Percentiles rank a stretch among this genome's conserved stretches.
Conservation (phyloP, 768 basidiomycete species). For the Trametes maxima region DNA sequence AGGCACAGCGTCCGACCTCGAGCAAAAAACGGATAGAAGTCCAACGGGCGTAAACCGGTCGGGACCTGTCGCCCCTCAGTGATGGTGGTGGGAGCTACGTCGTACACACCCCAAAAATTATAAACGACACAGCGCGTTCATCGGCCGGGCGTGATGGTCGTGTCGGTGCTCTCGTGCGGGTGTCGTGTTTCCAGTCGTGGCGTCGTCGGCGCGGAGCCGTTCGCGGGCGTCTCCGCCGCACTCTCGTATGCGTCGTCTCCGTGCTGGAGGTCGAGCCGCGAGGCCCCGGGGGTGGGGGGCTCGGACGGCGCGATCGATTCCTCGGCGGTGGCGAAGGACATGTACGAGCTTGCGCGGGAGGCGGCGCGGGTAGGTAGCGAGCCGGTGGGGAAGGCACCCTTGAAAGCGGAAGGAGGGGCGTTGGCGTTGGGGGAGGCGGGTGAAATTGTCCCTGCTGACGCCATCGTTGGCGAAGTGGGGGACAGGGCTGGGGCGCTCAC, state of each 20-base stretch:
- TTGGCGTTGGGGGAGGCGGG: slow-evolving; percentile 10
- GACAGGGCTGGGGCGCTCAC: background rate
- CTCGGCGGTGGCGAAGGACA: slow-evolving; percentile 32
- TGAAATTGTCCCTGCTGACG: background rate
- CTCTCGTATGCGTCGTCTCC: slow-evolving; percentile 17
- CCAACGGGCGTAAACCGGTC: background rate
- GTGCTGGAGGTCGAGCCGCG: slow-evolving; percentile 5
- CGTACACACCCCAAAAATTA: background rate
- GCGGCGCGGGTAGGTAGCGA: slow-evolving; percentile 20
- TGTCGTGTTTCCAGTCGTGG: slow-evolving; percentile 18
- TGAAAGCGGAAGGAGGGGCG: slow-evolving; percentile 21
- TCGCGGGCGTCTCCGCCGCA: slow-evolving; percentile 13
- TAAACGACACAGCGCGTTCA: background rate
- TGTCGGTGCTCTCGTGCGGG: slow-evolving; percentile 22
- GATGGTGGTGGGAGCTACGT: background rate
- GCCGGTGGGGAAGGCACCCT: slow-evolving; percentile 1
- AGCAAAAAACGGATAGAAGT: background rate
- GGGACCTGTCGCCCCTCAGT: background rate
- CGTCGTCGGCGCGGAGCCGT: slow-evolving; percentile 17
- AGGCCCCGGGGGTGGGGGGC: slow-evolving; percentile 11
- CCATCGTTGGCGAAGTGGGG: background rate
- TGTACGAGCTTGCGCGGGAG: slow-evolving; percentile 31
- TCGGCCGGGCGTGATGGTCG: slow-evolving; percentile 19
- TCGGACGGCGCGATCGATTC: slow-evolving; percentile 20
- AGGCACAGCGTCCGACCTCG: background rate